A percentile compares a stretch with the other conserved stretches of the same genome.
Evolutionary conservation across 2,329 filamentous ascomycete species (phyloP).

Genomic region (Thyridium curvatum): DNA sequence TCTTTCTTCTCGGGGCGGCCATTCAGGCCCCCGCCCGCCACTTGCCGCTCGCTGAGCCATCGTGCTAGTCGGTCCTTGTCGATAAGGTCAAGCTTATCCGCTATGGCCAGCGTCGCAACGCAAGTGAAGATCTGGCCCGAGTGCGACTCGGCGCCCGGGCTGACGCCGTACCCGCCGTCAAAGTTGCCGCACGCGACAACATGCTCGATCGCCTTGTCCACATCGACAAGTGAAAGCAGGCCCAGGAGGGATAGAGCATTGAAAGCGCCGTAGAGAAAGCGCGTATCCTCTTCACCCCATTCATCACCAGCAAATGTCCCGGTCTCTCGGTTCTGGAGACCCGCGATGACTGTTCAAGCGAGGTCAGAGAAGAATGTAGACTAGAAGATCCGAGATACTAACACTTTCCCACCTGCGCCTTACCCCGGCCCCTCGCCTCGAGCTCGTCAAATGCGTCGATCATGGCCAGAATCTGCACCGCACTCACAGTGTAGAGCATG

Average conservation of each 20-base stretch:
- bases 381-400: constrained; percentile 28
- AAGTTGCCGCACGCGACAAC: constrained; percentile 83
- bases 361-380: constrained; percentile 6
- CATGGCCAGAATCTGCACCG: constrained; percentile 85
- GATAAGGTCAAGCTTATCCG: constrained; percentile 72
- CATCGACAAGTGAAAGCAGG: constrained; percentile 66
- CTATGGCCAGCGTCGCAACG: constrained; percentile 79
- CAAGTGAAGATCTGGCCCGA: constrained; percentile 95
- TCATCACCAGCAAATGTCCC: constrained; percentile 92
- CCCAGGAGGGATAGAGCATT: constrained; percentile 83
- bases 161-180: constrained; percentile 87
- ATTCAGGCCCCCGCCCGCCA: constrained; percentile 83
- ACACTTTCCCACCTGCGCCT: constrained; percentile 73
- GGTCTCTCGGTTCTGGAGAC: constrained; percentile 70
- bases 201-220: constrained; percentile 73
- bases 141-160: constrained; percentile 88
- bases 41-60: constrained; percentile 91
- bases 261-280: constrained; percentile 86
- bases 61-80: constrained; percentile 75
- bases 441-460: constrained; percentile 80
- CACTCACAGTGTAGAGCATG: constrained; percentile 93
- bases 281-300: constrained; percentile 94
- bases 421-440: constrained; percentile 64
- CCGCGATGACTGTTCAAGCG: constrained; percentile 59
- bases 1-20: constrained; percentile 92